Evolutionary conservation across 805 yeast genomes (phyloP).

Genomic region (Yarrowia yakushimensis): DNA sequence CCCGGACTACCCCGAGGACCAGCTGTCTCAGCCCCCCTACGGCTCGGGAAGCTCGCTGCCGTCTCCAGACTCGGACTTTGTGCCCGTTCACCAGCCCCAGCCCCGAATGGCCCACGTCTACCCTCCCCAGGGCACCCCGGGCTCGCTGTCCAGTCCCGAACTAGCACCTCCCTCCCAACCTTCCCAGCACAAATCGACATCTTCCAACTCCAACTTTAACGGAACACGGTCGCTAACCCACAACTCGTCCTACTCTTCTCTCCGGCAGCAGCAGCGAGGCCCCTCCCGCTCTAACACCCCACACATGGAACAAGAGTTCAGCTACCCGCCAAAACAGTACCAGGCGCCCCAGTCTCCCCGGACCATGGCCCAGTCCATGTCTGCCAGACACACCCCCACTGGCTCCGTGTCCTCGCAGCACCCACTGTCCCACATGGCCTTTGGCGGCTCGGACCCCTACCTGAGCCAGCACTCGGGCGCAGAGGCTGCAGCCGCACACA

Average conservation of each 20-base stretch:
- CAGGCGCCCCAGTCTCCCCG: slow-evolving; percentile 23
- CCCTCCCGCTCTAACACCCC: slow-evolving; percentile 16
- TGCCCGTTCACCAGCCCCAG: neutral
- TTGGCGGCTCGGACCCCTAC: slow-evolving; percentile 21
- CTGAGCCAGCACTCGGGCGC: slow-evolving; percentile 19
- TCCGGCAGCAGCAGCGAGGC: slow-evolving; percentile 22
- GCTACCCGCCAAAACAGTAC: slow-evolving; percentile 22
- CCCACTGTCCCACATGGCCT: slow-evolving; percentile 17
- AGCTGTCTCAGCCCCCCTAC: neutral
- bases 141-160: neutral
- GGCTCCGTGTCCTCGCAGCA: slow-evolving; percentile 15
- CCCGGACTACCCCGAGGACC: slow-evolving; percentile 4
- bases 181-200: neutral
- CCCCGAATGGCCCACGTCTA: neutral
- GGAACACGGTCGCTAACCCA: slow-evolving; percentile 21
- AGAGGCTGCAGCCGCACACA: slow-evolving; percentile 22
- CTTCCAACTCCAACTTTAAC: slow-evolving; percentile 19
- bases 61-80: neutral
- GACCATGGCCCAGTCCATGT: slow-evolving; percentile 21
- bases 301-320: slow-evolving; percentile 9
- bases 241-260: slow-evolving; percentile 20
- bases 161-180: slow-evolving; percentile 14
- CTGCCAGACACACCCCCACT: slow-evolving; percentile 19
- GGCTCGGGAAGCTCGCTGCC: neutral
- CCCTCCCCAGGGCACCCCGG: neutral